A percentile compares a stretch with the other conserved stretches of the same genome.
Evolutionary conservation across 1,139 yeast genomes (phyloP).

Genomic region (Arxiozyma telluris): DNA sequence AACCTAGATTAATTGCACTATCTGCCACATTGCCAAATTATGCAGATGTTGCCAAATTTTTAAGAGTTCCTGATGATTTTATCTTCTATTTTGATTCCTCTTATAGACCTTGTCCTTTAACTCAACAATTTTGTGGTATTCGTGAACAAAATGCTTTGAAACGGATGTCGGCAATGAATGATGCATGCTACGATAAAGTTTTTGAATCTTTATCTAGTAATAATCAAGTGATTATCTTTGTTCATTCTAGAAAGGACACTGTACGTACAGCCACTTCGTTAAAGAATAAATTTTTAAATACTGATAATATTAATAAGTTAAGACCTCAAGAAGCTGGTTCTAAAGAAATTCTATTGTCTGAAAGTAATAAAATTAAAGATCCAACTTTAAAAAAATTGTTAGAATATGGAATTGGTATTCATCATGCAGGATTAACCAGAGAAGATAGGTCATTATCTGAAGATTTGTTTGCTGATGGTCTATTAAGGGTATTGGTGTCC

Average conservation of each 20-base stretch:
- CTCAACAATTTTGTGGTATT: conserved; percentile 80
- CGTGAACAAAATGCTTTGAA: conserved; percentile 80
- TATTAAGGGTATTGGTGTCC: conserved; percentile 71
- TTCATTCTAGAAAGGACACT: conserved; percentile 91
- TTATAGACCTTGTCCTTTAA: conserved; percentile 86
- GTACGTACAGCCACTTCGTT: conserved; percentile 73
- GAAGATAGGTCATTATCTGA: conserved; percentile 73
- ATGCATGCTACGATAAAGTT: conserved; percentile 80
- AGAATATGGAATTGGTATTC: conserved; percentile 76
- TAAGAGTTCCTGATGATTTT: conserved; percentile 52
- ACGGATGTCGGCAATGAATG: conserved; percentile 75
- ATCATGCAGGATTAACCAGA: conserved; percentile 84
- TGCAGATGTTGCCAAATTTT: conserved; percentile 73
- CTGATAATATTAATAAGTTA: conserved; percentile 42
- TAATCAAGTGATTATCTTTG: conserved; percentile 80
- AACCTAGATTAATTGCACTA: conserved; percentile 64
- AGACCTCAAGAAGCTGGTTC: conserved; percentile 49
- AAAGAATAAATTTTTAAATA: conserved; percentile 50
- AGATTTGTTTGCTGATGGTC: conserved; percentile 82
- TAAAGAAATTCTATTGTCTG: conserved; percentile 52
- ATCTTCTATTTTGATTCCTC: conserved; percentile 70
- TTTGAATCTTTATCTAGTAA: conserved; percentile 50
- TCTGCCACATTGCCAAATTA: conserved; percentile 95
- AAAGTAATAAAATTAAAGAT: conserved; percentile 49
- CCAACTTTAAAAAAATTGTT: conserved; percentile 51